Evolutionary conservation across 176 grass and related monocot genomes (phyloP).

Genomic region (Typha latifolia): DNA sequence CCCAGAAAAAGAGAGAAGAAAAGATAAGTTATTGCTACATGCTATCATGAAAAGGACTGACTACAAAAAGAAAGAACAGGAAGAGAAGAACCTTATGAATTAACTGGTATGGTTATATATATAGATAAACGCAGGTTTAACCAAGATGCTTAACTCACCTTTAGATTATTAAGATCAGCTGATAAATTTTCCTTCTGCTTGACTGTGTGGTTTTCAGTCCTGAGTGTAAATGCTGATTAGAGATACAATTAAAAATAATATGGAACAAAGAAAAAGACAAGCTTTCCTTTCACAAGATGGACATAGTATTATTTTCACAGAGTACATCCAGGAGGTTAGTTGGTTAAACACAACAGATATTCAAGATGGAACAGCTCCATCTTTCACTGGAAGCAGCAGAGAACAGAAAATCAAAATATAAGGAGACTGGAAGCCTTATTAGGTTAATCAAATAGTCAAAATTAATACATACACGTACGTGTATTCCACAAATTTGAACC

Average conservation of each 20-base stretch:
- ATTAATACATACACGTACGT: too few relatives aligned
- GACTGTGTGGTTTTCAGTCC: conserved; percentile 44
- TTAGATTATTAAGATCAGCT: conserved; percentile 34
- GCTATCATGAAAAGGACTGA: not conserved
- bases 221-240: conserved; percentile 28
- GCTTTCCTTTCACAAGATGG: not conserved
- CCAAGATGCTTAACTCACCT: conserved; percentile 26
- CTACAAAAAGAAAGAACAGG: not conserved
- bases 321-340: not conserved
- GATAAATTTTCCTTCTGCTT: conserved; percentile 41
- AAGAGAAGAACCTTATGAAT: not conserved
- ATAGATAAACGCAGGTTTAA: not conserved
- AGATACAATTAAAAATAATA: conserved; percentile 6
- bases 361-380: not conserved
- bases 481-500: too few relatives aligned
- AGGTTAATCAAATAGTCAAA: too few relatives aligned
- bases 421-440: too few relatives aligned
- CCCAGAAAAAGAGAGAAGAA: not conserved
- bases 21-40: not conserved
- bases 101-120: not conserved
- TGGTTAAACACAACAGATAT: too few relatives aligned
- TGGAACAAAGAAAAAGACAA: conserved; percentile 7
- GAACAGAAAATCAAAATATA: not conserved
- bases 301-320: not conserved
- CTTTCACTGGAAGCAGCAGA: not conserved